Evolutionary conservation across 2,329 filamentous ascomycete genomes (phyloP).

Genomic region (Chaetothyriales sp.): DNA sequence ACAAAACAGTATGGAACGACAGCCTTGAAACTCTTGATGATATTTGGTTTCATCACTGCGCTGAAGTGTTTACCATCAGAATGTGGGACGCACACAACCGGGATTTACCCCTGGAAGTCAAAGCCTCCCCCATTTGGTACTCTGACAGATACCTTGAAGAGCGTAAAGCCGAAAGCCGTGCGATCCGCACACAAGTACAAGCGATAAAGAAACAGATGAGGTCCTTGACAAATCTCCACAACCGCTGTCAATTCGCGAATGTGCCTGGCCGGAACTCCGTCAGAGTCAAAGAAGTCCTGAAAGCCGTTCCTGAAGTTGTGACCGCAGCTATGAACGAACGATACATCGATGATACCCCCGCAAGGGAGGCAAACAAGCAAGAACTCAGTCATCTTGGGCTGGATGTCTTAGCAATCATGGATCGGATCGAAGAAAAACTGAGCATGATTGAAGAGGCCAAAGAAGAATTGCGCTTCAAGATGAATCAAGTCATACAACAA

Average conservation of each 20-base stretch:
- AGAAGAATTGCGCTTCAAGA: slow-evolving; percentile 23
- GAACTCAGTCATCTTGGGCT: slow-evolving; percentile 11
- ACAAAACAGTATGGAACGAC: slow-evolving; percentile 37
- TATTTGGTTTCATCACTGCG: slow-evolving; percentile 35
- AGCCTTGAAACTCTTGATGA: slow-evolving; percentile 27
- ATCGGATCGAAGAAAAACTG: slow-evolving; percentile 29
- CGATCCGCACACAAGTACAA: slow-evolving; percentile 30
- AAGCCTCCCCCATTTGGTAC: slow-evolving; percentile 42
- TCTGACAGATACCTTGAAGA: slow-evolving; percentile 47
- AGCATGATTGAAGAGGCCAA: slow-evolving; percentile 29
- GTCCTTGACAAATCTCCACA: slow-evolving; percentile 10
- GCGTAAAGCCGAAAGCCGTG: slow-evolving; percentile 34
- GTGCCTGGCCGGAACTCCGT: slow-evolving; percentile 8
- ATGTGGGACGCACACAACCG: slow-evolving; percentile 25
- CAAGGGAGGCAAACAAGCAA: slow-evolving; percentile 2
- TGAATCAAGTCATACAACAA: slow-evolving; percentile 32
- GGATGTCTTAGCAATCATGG: slow-evolving; percentile 21
- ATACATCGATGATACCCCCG: neutral
- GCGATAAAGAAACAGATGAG: slow-evolving; percentile 15
- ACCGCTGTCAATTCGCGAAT: slow-evolving; percentile 10
- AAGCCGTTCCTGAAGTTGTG: slow-evolving; percentile 22
- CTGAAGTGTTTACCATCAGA: slow-evolving; percentile 43
- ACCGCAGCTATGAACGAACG: slow-evolving; percentile 15
- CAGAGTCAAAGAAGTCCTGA: slow-evolving; percentile 14
- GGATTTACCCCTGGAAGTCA: slow-evolving; percentile 29